A percentile compares a stretch with the other conserved stretches of the same genome.
These are phyloP conservation scores for Entomortierella parvispora DNA, from an alignment of 192 early-diverging fungal genomes.

Conservation along the genomic window DNA sequence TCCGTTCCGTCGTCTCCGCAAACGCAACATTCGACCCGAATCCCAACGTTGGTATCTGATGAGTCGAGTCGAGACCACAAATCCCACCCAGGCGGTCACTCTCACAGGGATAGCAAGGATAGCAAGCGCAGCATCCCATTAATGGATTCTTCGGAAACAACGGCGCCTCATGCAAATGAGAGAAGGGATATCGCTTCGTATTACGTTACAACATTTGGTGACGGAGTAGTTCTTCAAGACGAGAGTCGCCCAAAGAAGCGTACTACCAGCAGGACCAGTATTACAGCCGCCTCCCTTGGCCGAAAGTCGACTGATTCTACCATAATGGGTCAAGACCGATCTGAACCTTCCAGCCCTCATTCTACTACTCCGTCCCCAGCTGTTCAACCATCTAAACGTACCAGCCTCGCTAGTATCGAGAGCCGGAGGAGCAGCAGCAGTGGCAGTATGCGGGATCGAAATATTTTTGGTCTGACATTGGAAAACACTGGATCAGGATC, in stretches of 20 bases:
- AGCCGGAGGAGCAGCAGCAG: constrained; percentile 44
- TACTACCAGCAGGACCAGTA: constrained; percentile 48
- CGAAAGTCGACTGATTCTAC: constrained; percentile 34
- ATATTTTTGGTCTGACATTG: constrained; percentile 39
- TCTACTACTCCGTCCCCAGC: constrained; percentile 2
- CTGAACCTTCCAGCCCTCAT: constrained; percentile 18
- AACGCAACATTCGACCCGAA: constrained; percentile 1
- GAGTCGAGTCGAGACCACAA: not conserved
- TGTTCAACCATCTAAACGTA: constrained; percentile 14
- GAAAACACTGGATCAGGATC: constrained; percentile 42
- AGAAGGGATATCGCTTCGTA: not conserved
- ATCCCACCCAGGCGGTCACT: not conserved
- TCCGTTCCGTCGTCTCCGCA: constrained; percentile 38
- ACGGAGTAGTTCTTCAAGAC: constrained; percentile 35
- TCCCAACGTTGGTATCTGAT: not conserved
- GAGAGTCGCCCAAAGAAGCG: constrained; percentile 43
- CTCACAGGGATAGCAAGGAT: constrained; percentile 1
- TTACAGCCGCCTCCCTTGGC: constrained; percentile 40
- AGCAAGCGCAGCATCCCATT: not conserved
- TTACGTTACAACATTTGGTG: constrained; percentile 15
- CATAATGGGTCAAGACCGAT: constrained; percentile 10
- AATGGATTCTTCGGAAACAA: not conserved
- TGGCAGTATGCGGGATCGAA: constrained; percentile 41
- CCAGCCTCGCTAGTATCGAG: constrained; percentile 24
- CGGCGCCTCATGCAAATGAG: too few relatives aligned